These are phyloP conservation scores for Fraxinus latifolia DNA, from an alignment of 305 asterid species.

Conservation along the genomic window DNA sequence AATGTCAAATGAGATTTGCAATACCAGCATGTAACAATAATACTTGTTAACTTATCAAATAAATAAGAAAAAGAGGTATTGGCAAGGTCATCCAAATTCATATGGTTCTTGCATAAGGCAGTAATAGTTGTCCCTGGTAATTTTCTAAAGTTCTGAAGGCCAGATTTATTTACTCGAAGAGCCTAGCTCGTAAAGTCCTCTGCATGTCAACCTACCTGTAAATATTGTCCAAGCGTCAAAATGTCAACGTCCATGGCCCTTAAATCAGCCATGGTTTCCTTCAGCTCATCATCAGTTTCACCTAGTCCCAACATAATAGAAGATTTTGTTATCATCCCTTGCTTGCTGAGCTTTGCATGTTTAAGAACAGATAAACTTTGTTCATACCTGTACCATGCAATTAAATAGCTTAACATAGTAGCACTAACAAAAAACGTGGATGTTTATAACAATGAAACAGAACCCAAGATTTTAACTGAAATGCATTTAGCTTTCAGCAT, in stretches of 20 bases:
- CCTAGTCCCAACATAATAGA: slow-evolving; percentile 98
- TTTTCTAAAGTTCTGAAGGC: background rate
- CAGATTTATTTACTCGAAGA: slow-evolving; percentile 2
- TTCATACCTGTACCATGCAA: slow-evolving; percentile 59
- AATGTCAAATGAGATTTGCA: slow-evolving; percentile 3
- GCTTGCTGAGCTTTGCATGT: slow-evolving; percentile 78
- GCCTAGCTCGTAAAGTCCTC: background rate
- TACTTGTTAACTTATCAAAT: background rate
- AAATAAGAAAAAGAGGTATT: background rate
- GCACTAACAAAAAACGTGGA: background rate
- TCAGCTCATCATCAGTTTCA: slow-evolving; percentile 87
- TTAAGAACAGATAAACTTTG: slow-evolving; percentile 87
- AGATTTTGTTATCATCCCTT: slow-evolving; percentile 90
- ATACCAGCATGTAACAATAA: background rate
- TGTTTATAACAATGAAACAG: background rate
- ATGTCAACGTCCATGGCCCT: slow-evolving; percentile 90
- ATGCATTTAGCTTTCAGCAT: background rate
- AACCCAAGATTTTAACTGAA: background rate
- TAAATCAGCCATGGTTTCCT: slow-evolving; percentile 85
- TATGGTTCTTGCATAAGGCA: background rate
- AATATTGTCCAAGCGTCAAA: slow-evolving; percentile 89
- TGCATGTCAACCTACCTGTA: slow-evolving; percentile 57
- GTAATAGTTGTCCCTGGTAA: background rate
- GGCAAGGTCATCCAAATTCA: background rate
- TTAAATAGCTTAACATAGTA: slow-evolving; percentile 16